Evolutionary conservation across 1,139 yeast genomes (phyloP).

Genomic region (Casaregolazyma lundiana): DNA sequence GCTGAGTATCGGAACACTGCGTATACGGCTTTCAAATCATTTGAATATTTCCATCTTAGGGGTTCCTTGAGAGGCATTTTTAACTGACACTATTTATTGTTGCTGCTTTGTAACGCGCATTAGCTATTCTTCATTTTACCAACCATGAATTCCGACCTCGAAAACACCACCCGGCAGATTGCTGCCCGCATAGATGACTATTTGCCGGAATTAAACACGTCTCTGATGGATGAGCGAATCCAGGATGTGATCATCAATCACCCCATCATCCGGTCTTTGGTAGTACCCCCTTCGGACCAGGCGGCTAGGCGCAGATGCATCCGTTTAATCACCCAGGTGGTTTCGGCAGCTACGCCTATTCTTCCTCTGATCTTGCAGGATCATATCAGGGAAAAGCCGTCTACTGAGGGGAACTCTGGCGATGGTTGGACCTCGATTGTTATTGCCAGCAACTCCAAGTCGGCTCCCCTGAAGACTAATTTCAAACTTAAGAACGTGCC

Average conservation of each 20-base stretch:
- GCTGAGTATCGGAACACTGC: too few relatives aligned
- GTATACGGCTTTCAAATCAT: too few relatives aligned
- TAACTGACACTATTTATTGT: neutral
- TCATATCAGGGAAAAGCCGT: constrained; percentile 14
- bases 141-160: constrained; percentile 2
- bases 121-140: neutral
- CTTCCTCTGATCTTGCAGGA: constrained; percentile 29
- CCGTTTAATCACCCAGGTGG: constrained; percentile 23
- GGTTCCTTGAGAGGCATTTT: too few relatives aligned
- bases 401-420: neutral
- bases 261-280: constrained; percentile 29
- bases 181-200: constrained; percentile 28
- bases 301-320: constrained; percentile 31
- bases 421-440: constrained; percentile 4
- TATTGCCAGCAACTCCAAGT: constrained; percentile 6
- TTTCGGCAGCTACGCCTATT: constrained; percentile 30
- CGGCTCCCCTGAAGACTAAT: constrained; percentile 5
- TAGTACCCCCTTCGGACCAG: constrained; percentile 32
- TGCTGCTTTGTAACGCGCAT: too few relatives aligned
- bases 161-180: constrained; percentile 14
- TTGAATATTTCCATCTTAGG: too few relatives aligned
- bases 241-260: constrained; percentile 31
- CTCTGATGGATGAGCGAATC: constrained; percentile 30
- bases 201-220: constrained; percentile 29
- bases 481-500: constrained; percentile 16